phyloP scores from a whole-genome alignment of 495 filamentous ascomycete genomes.

The Jackrogersella multiformis region DNA sequence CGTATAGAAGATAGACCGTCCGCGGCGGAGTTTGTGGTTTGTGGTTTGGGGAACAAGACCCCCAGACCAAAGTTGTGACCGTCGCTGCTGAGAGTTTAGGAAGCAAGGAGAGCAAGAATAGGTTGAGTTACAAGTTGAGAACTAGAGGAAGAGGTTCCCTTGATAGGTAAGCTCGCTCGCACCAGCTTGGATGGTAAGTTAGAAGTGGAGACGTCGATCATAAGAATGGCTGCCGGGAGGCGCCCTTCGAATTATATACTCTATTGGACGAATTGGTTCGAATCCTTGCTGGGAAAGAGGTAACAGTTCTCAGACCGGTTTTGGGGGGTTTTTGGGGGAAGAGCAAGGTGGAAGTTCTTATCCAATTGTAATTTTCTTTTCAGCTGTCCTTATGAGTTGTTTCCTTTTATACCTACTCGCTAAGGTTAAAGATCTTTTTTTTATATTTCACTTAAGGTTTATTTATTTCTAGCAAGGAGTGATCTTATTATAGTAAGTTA shows the following conservation, averaged over 20 bases:
- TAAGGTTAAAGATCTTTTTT: neutral
- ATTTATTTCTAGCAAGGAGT: conserved; percentile 29
- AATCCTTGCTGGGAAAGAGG: conserved; percentile 32
- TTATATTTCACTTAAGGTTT: conserved; percentile 7
- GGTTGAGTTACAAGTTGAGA: neutral
- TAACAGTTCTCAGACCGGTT: neutral
- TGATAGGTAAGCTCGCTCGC: conserved; percentile 31
- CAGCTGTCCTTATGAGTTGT: no score
- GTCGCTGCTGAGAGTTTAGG: neutral
- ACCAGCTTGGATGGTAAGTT: conserved; percentile 24
- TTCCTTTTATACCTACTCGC: neutral
- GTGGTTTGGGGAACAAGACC: conserved; percentile 22
- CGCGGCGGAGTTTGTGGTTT: neutral
- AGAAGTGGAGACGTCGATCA: conserved; percentile 48
- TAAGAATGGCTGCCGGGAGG: conserved; percentile 41
- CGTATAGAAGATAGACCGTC: neutral
- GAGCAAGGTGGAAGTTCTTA: conserved; percentile 7
- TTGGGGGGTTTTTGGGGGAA: conserved; percentile 1
- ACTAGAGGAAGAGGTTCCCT: conserved; percentile 7
- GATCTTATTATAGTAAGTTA: conserved; percentile 25
- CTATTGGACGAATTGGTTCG: conserved; percentile 29
- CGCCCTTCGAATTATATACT: conserved; percentile 46
- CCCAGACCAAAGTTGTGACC: conserved; percentile 22
- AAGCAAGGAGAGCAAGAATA: neutral
- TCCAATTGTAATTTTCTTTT: conserved; percentile 21